Evolutionary conservation across 345 rosid species (phyloP).

Genomic region (Noccaea bulbosa): DNA sequence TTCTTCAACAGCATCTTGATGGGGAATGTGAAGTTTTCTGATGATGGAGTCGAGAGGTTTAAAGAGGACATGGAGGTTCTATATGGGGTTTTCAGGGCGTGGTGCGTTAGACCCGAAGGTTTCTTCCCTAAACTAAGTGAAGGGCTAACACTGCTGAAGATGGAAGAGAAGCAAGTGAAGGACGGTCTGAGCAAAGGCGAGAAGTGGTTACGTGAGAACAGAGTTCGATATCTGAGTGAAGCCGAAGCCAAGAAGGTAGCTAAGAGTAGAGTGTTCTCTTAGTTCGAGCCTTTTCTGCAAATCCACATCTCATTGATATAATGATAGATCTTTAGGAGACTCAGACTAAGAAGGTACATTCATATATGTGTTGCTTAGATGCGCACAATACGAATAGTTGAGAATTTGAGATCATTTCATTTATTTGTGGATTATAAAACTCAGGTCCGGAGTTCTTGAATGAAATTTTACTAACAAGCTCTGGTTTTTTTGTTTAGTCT

Average conservation of each 20-base stretch:
- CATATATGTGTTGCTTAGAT: slow-evolving; percentile 12
- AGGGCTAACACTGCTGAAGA: slow-evolving; percentile 64
- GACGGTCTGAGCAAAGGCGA: slow-evolving; percentile 47
- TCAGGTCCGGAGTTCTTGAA: not conserved
- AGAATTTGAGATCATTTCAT: slow-evolving; percentile 30
- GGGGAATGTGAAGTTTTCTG: slow-evolving; percentile 63
- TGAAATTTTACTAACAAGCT: not conserved
- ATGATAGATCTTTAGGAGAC: not conserved
- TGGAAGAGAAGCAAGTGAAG: slow-evolving; percentile 63
- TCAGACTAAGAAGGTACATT: slow-evolving; percentile 26
- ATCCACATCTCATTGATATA: slow-evolving; percentile 15
- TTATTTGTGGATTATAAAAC: slow-evolving; percentile 31
- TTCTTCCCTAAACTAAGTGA: slow-evolving; percentile 72
- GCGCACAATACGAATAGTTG: slow-evolving; percentile 14
- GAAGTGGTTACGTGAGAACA: slow-evolving; percentile 62
- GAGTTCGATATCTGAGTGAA: slow-evolving; percentile 61
- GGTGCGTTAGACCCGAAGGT: slow-evolving; percentile 89
- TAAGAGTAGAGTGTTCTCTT: slow-evolving; percentile 57
- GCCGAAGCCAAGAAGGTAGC: slow-evolving; percentile 66
- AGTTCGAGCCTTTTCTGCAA: slow-evolving; percentile 17
- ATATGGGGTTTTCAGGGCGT: slow-evolving; percentile 70
- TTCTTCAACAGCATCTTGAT: slow-evolving; percentile 63
- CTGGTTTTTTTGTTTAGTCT: slow-evolving; percentile 6
- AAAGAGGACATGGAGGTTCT: slow-evolving; percentile 63
- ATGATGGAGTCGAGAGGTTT: slow-evolving; percentile 67